Evolutionary conservation across 441 rosid genomes (phyloP).

Genomic region (Euphorbia corollata): DNA sequence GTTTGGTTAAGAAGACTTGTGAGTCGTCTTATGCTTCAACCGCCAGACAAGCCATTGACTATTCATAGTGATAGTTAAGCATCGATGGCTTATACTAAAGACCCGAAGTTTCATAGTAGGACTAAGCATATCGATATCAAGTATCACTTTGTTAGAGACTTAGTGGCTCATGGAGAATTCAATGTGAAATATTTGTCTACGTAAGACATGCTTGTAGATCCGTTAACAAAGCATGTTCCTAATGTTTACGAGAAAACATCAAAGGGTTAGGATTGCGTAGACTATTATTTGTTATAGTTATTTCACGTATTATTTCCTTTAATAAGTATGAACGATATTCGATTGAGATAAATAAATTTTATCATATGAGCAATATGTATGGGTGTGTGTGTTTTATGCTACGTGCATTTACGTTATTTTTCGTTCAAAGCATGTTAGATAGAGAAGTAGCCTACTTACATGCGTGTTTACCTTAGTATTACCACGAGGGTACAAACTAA

Average conservation of each 20-base stretch:
- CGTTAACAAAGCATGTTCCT: not conserved
- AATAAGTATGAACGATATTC: no score
- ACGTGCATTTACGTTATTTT: no score
- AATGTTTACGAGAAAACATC: not conserved
- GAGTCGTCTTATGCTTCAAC: not conserved
- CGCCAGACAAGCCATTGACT: not conserved
- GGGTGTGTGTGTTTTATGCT: no score
- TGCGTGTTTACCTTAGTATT: no score
- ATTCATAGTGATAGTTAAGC: not conserved
- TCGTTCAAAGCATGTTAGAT: no score
- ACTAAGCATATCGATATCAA: not conserved
- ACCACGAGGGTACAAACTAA: no score
- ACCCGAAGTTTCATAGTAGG: not conserved
- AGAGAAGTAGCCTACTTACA: no score
- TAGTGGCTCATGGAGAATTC: not conserved
- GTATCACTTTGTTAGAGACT: not conserved
- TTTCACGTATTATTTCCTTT: no score
- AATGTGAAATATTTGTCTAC: not conserved
- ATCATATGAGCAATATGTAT: no score
- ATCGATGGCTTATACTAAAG: not conserved
- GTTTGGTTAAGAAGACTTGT: not conserved
- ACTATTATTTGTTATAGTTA: no score
- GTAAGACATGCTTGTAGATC: not conserved
- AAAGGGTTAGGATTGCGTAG: no score
- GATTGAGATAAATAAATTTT: no score